Percentiles rank a stretch among this genome's conserved stretches.
These are phyloP conservation scores for Xylaria sp. DNA, from an alignment of 2,329 filamentous ascomycete species.

Conservation along the genomic window DNA sequence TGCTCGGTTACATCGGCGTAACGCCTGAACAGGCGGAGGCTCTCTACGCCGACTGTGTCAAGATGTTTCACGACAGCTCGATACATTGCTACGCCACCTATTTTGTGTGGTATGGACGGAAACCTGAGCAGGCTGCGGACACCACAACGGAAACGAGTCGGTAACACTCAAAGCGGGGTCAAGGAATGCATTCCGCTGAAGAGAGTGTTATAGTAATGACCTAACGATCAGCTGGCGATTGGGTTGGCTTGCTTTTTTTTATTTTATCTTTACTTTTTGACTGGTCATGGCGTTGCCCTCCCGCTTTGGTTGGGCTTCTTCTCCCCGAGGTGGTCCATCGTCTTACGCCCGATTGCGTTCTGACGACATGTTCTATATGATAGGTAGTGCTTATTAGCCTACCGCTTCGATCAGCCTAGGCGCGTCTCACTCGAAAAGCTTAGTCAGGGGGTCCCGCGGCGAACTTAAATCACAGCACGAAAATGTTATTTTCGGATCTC, in stretches of 20 bases:
- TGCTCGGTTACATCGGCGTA: slow-evolving; percentile 34
- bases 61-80: slow-evolving; percentile 36
- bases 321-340: background rate
- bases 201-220: slow-evolving; percentile 28
- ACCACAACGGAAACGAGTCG: background rate
- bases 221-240: slow-evolving; percentile 31
- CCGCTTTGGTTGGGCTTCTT: background rate
- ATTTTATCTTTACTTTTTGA: slow-evolving; percentile 5
- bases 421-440: background rate
- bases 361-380: background rate
- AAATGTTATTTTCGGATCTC: background rate
- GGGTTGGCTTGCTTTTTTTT: slow-evolving; percentile 8
- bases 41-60: slow-evolving; percentile 33
- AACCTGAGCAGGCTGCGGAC: slow-evolving; percentile 20
- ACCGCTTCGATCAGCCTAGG: background rate
- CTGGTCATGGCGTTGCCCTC: background rate
- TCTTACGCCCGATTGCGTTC: background rate
- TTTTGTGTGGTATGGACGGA: slow-evolving; percentile 41
- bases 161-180: slow-evolving; percentile 7
- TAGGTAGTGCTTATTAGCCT: background rate
- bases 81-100: slow-evolving; percentile 38
- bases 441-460: background rate
- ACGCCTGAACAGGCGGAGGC: slow-evolving; percentile 35
- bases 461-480: slow-evolving; percentile 1
- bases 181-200: background rate